Evolutionary conservation across 306 rosid genomes (phyloP), one percentile per base, ranked within the genome.

Genomic region (Hippophae rhamnoides): DNA sequence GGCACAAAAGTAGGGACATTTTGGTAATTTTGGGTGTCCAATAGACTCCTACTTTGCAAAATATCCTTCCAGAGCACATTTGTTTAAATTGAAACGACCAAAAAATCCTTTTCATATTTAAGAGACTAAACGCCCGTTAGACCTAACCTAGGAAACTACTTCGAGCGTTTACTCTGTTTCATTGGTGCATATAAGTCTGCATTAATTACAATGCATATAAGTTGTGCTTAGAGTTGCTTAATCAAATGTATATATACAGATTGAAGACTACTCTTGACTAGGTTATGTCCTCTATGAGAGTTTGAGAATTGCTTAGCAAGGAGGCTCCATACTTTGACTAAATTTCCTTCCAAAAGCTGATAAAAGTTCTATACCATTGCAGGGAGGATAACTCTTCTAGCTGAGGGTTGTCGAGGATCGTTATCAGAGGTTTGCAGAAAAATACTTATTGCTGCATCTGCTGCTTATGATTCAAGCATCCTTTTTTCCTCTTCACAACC

Each of bases 321-420:
- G 14, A 13, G 13, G 2, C 14, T 2, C 14, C 5, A 12, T 6
- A 9, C 45, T 56, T 6, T 56, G 3, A 31, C 49, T 14, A 9
- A 7, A 44, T 42, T 6, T 46, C 45, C 63, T 56, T 41, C 43
- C 45, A 47, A 42, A 56, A 18, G 49, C 45, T 73, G 52, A 40
- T 69, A 27, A 56, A 41, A 56, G 7, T 60, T 45, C 67, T 65
- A 10, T 13, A 76, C 63, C 61, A 60, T 57, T 78, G 67, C 65
- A 90, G 98, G 98, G 58, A 77, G 70, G 43, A 42, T 85, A 44
- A 87, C 81, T 41, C 98, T 90, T 76, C 47, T 90, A 59, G 83
- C 96, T 43, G 98, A 90, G 86, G 98, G 98, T 48, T 90, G 98
- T 67, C 85, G 96, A 57, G 98, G 98, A 72, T 90, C 96, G 27